Conservation (phyloP, 805 yeast genomes). For the Yamadazyma insecticola region DNA sequence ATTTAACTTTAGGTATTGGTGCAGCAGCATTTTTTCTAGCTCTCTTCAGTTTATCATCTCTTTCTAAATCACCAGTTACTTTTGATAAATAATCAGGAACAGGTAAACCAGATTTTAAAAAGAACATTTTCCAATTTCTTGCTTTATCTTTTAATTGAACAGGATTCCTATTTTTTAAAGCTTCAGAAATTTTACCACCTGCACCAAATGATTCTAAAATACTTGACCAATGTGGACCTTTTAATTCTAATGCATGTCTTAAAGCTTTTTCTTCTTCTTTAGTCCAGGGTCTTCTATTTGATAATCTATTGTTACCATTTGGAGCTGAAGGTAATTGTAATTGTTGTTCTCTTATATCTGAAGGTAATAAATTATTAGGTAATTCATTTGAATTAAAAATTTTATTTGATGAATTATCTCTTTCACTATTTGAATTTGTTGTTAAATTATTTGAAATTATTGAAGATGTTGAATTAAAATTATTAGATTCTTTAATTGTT, state of each 20-base stretch:
- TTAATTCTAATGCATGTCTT: conserved; percentile 68
- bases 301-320: conserved; percentile 20
- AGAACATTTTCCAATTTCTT: conserved; percentile 89
- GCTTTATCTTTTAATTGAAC: conserved; percentile 96
- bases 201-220: conserved; percentile 89
- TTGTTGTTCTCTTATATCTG: conserved; percentile 41
- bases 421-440: neutral
- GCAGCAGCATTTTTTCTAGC: conserved; percentile 37
- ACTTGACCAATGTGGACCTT: conserved; percentile 93
- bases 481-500: conserved; percentile 11
- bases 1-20: conserved; percentile 34
- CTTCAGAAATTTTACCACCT: conserved; percentile 83
- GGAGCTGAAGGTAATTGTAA: conserved; percentile 28
- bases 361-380: conserved; percentile 33
- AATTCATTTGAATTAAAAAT: conserved; percentile 11
- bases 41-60: conserved; percentile 41
- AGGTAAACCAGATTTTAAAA: conserved; percentile 66
- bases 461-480: neutral
- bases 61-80: conserved; percentile 83
- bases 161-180: conserved; percentile 80
- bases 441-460: neutral
- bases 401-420: neutral
- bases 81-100: conserved; percentile 75
- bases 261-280: conserved; percentile 84
- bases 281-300: conserved; percentile 72